phyloP scores from a whole-genome alignment of 176 grass and related monocot species.

The Triticum dicoccoides region DNA sequence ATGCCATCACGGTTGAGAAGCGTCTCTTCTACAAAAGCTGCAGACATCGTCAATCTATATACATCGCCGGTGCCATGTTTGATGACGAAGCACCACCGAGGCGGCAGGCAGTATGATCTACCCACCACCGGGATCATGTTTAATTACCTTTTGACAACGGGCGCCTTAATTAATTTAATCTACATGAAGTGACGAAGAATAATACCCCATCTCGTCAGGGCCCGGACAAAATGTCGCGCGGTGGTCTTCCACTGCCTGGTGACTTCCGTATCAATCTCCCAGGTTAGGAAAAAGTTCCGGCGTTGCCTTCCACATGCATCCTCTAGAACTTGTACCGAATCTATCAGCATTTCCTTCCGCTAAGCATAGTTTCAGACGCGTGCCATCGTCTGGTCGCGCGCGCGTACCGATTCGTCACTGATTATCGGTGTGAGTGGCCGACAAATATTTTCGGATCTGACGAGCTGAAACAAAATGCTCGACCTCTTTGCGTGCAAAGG shows the following conservation, averaged over 20 bases:
- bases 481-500: neutral
- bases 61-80: neutral
- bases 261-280: neutral
- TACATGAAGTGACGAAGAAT: neutral
- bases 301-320: neutral
- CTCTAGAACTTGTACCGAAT: constrained; percentile 8
- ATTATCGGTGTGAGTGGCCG: constrained; percentile 19
- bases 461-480: neutral
- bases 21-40: neutral
- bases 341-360: neutral
- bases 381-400: no score
- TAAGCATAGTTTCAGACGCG: neutral
- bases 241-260: neutral
- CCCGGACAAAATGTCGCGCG: neutral
- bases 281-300: neutral
- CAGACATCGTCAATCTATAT: neutral
- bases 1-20: neutral
- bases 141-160: neutral
- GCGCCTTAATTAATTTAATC: neutral
- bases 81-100: neutral
- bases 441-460: constrained; percentile 10
- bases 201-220: neutral
- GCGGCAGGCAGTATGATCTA: neutral
- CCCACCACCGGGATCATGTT: neutral
- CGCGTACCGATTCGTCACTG: neutral